Evolutionary conservation across 2,329 filamentous ascomycete genomes (phyloP).

Genomic region (Penicillium sp.): DNA sequence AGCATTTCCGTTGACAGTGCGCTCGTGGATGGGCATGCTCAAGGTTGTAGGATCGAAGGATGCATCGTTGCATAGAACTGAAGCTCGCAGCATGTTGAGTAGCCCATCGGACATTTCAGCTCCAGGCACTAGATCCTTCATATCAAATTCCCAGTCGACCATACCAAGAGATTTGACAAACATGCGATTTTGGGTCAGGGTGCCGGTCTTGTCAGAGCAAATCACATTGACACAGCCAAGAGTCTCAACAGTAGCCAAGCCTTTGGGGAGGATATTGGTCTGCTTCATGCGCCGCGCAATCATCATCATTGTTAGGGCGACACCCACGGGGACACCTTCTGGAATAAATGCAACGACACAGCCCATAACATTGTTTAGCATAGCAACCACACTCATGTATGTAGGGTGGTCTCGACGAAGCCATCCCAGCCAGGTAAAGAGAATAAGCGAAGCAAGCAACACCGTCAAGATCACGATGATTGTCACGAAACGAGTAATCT

Average conservation of each 20-base stretch:
- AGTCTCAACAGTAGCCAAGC: slow-evolving; percentile 71
- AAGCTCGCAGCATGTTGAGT: slow-evolving; percentile 55
- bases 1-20: slow-evolving; percentile 66
- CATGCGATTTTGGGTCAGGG: slow-evolving; percentile 61
- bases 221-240: slow-evolving; percentile 68
- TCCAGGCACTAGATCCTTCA: slow-evolving; percentile 14
- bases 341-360: slow-evolving; percentile 75
- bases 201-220: slow-evolving; percentile 71
- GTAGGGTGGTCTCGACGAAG: slow-evolving; percentile 57
- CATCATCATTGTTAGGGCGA: slow-evolving; percentile 68
- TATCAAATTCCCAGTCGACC: slow-evolving; percentile 20
- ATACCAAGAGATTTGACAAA: slow-evolving; percentile 45
- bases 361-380: slow-evolving; percentile 68
- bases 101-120: slow-evolving; percentile 39
- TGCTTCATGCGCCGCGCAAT: slow-evolving; percentile 69
- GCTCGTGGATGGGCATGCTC: slow-evolving; percentile 54
- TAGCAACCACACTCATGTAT: slow-evolving; percentile 65
- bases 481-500: slow-evolving; percentile 65
- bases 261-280: slow-evolving; percentile 73
- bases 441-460: slow-evolving; percentile 50
- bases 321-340: slow-evolving; percentile 64
- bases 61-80: slow-evolving; percentile 67
- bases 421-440: slow-evolving; percentile 59
- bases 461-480: slow-evolving; percentile 66
- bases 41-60: slow-evolving; percentile 64